Percentiles rank a stretch among this genome's conserved stretches.
phyloP scores from a whole-genome alignment of 2,329 filamentous ascomycete species.

The Aspergillus texensis region DNA sequence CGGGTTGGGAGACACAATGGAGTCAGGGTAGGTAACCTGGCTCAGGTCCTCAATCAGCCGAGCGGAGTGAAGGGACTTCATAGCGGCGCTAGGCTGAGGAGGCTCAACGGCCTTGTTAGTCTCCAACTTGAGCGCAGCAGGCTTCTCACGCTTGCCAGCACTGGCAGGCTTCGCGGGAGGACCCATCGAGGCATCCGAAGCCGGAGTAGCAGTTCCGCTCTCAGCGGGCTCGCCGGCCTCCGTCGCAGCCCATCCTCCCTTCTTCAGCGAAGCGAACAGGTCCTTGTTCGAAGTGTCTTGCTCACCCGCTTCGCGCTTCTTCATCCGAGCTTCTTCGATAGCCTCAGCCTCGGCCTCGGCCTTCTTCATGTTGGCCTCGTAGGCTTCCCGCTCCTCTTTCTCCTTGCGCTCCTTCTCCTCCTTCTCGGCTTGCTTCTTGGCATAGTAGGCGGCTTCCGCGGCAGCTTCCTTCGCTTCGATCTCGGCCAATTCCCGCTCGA shows the following conservation, averaged over 20 bases:
- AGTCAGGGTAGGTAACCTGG: conserved; percentile 77
- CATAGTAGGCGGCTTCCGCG: conserved; percentile 55
- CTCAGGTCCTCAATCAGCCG: conserved; percentile 81
- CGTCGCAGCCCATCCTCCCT: conserved; percentile 40
- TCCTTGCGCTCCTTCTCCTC: conserved; percentile 50
- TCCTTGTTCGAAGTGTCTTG: conserved; percentile 41
- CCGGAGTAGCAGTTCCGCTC: conserved; percentile 50
- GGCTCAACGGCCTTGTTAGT: conserved; percentile 87
- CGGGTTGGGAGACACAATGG: conserved; percentile 87
- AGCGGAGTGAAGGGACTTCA: conserved; percentile 89
- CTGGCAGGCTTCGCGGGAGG: conserved; percentile 58
- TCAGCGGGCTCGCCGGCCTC: conserved; percentile 45
- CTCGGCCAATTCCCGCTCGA: conserved; percentile 51
- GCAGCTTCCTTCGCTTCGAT: conserved; percentile 51
- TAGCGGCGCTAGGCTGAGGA: conserved; percentile 87
- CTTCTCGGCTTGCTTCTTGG: conserved; percentile 80
- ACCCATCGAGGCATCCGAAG: conserved; percentile 49
- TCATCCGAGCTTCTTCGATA: conserved; percentile 46
- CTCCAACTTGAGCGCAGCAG: conserved; percentile 83
- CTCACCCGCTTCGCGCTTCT: conserved; percentile 40
- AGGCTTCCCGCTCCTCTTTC: conserved; percentile 47
- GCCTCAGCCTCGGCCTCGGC: conserved; percentile 53
- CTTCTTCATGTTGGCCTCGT: conserved; percentile 52
- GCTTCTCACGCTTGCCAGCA: conserved; percentile 72
- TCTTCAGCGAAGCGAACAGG: conserved; percentile 49